Percentiles rank a stretch among this genome's conserved stretches.
Conservation (phyloP, 306 rosid genomes). For the Quillaja saponaria region DNA sequence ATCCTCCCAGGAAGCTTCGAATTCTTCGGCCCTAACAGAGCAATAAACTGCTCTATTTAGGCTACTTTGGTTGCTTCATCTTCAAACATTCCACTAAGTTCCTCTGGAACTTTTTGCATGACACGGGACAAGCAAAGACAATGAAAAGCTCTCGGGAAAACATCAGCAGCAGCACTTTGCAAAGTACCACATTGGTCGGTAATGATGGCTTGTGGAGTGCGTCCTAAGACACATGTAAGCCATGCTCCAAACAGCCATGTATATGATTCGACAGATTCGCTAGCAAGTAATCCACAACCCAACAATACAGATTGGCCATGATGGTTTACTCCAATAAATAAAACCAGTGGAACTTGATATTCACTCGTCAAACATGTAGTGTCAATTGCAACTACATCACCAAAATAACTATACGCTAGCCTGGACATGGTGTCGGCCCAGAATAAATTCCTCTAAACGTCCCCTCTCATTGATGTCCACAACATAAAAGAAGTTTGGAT, state of each 20-base stretch:
- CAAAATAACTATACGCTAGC: slow-evolving; percentile 51
- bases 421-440: slow-evolving; percentile 68
- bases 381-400: slow-evolving; percentile 59
- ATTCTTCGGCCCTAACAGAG: slow-evolving; percentile 60
- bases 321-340: slow-evolving; percentile 66
- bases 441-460: slow-evolving; percentile 64
- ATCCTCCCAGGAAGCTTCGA: slow-evolving; percentile 68
- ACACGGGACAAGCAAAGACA: slow-evolving; percentile 52
- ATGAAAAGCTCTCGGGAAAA: slow-evolving; percentile 72
- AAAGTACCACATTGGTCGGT: slow-evolving; percentile 43
- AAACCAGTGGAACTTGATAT: slow-evolving; percentile 63
- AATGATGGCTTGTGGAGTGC: slow-evolving; percentile 70
- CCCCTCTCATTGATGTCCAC: slow-evolving; percentile 68
- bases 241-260: slow-evolving; percentile 75
- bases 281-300: slow-evolving; percentile 71
- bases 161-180: slow-evolving; percentile 60
- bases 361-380: slow-evolving; percentile 49
- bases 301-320: slow-evolving; percentile 64
- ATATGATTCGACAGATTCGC: slow-evolving; percentile 59
- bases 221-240: slow-evolving; percentile 68
- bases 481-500: slow-evolving; percentile 66
- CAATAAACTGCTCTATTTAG: slow-evolving; percentile 50
- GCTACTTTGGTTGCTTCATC: slow-evolving; percentile 47
- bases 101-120: slow-evolving; percentile 54
- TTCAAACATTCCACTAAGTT: slow-evolving; percentile 45